Base-by-base conservation (phyloP, 2,329 filamentous ascomycete species). In the Cadophora luteo-olivacea region DNA sequence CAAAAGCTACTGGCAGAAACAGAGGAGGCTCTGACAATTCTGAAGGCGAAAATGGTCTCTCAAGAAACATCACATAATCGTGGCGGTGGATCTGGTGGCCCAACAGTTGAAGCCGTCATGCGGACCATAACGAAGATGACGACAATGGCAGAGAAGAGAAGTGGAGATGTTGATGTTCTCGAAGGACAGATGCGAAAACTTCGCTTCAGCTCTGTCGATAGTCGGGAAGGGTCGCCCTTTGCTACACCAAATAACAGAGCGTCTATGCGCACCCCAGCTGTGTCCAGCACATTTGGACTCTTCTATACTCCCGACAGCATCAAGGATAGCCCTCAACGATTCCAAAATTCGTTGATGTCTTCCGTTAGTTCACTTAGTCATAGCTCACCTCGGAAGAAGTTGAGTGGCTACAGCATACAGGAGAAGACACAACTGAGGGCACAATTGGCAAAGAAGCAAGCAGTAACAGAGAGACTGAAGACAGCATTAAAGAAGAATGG, bases 121-220 rank as follows among this genome's bases (percentile, higher is more conserved):
- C 92, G 92, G 69, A 99, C 96, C 0, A 97, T 99, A 72, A 84
- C 85, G 68, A 97, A 96, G 77, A 94, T 99, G 91, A 97, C 94
- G 41, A 87, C 84, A 69, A 95, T 97, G 91, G 92, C 92, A 0
- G 93, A 98, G 83, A 93, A 93, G 81, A 92, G 93, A 78, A 96
- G 92, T 77, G 92, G 91, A 68, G 95, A 98, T 75, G 89, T 99
- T 64, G 93, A 97, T 78, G 88, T 97, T 7, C 85, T 98, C 38
- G 96, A 98, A 81, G 88, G 90, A 60, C 92, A 97, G 78, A 88
- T 99, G 82, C 89, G 91, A 68, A 92, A 89, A 77, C 80, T 97
- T 25, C 85, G 86, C 7, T 80, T 92, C 9, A 70, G 72, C 41
- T 78, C 78, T 7, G 70, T 69, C 79, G 83, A 7, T 24, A 84